These are phyloP conservation scores for Cystobasidiaceae sp. DNA, from an alignment of 1,284 basidiomycete genomes.

Conservation along the genomic window DNA sequence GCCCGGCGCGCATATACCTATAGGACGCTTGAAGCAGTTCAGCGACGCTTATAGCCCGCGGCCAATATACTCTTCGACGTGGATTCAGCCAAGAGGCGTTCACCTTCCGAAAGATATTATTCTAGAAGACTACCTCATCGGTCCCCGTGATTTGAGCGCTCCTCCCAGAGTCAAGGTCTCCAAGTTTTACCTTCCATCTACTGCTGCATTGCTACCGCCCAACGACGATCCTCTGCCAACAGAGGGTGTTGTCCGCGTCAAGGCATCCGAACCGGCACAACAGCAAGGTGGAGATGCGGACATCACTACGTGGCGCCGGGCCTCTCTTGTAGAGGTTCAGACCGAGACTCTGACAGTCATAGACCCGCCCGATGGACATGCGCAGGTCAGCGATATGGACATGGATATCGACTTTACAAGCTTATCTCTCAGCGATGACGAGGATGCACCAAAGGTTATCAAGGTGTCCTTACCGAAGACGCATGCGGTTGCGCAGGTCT, in stretches of 20 bases:
- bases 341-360: neutral
- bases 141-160: neutral
- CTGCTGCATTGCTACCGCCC: neutral
- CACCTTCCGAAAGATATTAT: neutral
- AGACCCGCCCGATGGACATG: neutral
- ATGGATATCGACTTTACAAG: constrained; percentile 16
- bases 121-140: constrained; percentile 5
- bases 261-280: neutral
- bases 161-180: constrained; percentile 17
- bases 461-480: constrained; percentile 14
- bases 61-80: constrained; percentile 7
- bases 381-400: neutral
- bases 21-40: neutral
- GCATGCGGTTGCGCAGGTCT: neutral
- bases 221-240: neutral
- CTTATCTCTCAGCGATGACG: constrained; percentile 1
- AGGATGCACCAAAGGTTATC: neutral
- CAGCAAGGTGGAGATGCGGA: neutral
- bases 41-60: neutral
- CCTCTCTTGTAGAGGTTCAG: neutral
- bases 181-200: neutral
- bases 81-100: constrained; percentile 8
- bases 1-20: neutral
- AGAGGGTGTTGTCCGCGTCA: constrained; percentile 1
- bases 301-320: neutral